Conservation (phyloP, 2,329 filamentous ascomycete genomes). For the Ophiostoma sp. region DNA sequence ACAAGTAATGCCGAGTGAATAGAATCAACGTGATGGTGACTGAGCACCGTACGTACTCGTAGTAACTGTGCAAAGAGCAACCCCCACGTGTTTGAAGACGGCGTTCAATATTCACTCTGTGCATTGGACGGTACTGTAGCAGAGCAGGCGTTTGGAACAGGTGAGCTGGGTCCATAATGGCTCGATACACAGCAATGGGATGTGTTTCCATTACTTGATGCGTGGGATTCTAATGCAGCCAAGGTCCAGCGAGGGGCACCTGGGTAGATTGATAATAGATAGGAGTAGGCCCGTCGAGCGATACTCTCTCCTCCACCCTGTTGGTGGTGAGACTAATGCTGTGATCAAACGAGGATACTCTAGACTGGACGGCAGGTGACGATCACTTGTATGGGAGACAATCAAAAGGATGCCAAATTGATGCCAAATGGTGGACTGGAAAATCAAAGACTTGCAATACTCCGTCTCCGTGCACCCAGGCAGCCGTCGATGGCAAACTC, state of each 20-base stretch:
- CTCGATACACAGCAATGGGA: neutral
- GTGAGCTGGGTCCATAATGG: neutral
- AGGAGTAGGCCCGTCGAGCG: neutral
- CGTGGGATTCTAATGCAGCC: neutral
- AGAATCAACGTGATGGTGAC: neutral
- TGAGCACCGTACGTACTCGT: no score
- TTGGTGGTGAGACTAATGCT: neutral
- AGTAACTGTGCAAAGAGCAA: neutral
- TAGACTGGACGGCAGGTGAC: neutral
- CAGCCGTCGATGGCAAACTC: neutral
- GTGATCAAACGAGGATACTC: neutral
- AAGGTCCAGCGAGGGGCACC: neutral
- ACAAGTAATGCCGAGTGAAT: neutral
- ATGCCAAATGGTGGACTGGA: no score
- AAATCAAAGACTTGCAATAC: neutral
- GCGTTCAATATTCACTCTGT: neutral
- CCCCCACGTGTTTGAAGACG: neutral
- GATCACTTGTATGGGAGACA: neutral
- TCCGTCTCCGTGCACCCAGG: neutral
- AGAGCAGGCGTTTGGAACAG: neutral
- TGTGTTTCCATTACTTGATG: slow-evolving; percentile 1
- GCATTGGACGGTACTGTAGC: neutral
- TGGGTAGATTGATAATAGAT: neutral
- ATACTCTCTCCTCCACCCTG: neutral
- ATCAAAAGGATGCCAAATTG: neutral